phyloP scores from a whole-genome alignment of 805 yeast species.

The Schwanniomyces occidentalis region DNA sequence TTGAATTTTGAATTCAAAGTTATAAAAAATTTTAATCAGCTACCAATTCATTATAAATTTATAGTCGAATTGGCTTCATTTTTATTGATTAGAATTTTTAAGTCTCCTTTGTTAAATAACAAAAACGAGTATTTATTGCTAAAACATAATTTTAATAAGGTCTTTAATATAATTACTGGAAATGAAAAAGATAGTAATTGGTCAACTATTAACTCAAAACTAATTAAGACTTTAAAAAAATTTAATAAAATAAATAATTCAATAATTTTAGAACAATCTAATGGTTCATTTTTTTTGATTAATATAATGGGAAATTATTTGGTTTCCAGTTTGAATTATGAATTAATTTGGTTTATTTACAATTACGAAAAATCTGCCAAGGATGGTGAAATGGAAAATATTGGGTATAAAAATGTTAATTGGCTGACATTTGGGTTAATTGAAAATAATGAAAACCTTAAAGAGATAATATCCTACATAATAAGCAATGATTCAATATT shows the following conservation, averaged over 20 bases:
- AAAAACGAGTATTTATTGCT: slow-evolving; percentile 24
- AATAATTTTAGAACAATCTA: not conserved
- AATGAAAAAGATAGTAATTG: slow-evolving; percentile 17
- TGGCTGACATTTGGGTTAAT: slow-evolving; percentile 35
- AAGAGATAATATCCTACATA: slow-evolving; percentile 19
- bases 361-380: slow-evolving; percentile 24
- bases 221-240: slow-evolving; percentile 23
- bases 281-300: slow-evolving; percentile 29
- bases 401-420: slow-evolving; percentile 6
- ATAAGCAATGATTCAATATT: slow-evolving; percentile 21
- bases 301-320: slow-evolving; percentile 35
- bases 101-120: slow-evolving; percentile 29
- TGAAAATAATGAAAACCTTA: slow-evolving; percentile 10
- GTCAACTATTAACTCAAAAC: slow-evolving; percentile 22
- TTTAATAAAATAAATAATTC: slow-evolving; percentile 15
- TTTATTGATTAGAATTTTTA: slow-evolving; percentile 30
- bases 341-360: slow-evolving; percentile 40
- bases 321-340: slow-evolving; percentile 37
- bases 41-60: slow-evolving; percentile 44
- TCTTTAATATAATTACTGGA: slow-evolving; percentile 17
- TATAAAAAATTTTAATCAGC: slow-evolving; percentile 23
- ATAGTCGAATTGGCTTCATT: slow-evolving; percentile 35
- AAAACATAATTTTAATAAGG: slow-evolving; percentile 22
- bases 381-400: slow-evolving; percentile 4
- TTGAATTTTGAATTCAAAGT: slow-evolving; percentile 18